Evolutionary conservation across 805 yeast species (phyloP).

Genomic region (Monosporozyma solicola): DNA sequence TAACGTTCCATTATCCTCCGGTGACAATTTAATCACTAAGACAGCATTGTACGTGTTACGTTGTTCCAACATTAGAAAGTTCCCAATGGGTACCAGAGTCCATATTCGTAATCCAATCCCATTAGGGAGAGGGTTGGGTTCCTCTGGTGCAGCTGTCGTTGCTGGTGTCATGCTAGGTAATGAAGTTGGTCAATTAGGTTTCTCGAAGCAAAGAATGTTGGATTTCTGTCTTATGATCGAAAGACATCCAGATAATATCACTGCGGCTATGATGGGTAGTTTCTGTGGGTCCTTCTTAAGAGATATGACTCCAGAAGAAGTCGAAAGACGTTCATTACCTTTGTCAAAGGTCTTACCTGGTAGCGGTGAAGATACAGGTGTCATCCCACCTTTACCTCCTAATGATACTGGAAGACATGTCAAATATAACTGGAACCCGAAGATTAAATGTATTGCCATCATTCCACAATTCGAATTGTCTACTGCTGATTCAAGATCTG

Average conservation of each 20-base stretch:
- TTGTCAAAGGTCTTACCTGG: constrained; percentile 75
- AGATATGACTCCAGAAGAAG: constrained; percentile 64
- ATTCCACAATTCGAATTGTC: constrained; percentile 93
- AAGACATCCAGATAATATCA: constrained; percentile 96
- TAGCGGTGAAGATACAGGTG: constrained; percentile 60
- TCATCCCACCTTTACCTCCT: constrained; percentile 77
- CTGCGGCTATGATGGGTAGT: constrained; percentile 99
- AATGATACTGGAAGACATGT: constrained; percentile 79
- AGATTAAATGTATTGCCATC: constrained; percentile 79
- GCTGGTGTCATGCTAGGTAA: constrained; percentile 91
- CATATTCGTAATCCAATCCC: constrained; percentile 89
- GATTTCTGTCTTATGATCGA: constrained; percentile 96
- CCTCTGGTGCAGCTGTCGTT: constrained; percentile 97
- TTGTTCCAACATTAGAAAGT: constrained; percentile 63
- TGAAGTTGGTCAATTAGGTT: constrained; percentile 65
- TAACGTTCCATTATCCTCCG: constrained; percentile 69
- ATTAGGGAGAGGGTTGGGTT: constrained; percentile 92
- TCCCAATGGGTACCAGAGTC: constrained; percentile 77
- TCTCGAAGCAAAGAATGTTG: constrained; percentile 72
- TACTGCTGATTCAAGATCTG: constrained; percentile 85
- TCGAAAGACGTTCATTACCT: constrained; percentile 72
- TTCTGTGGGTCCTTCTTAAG: constrained; percentile 92
- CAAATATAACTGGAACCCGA: constrained; percentile 71
- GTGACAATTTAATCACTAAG: constrained; percentile 78
- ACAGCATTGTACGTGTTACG: constrained; percentile 88